Percentiles rank a stretch among this genome's conserved stretches.
Evolutionary conservation across 495 filamentous ascomycete genomes (phyloP).

Genomic region (Rhizodiscina lignyota): DNA sequence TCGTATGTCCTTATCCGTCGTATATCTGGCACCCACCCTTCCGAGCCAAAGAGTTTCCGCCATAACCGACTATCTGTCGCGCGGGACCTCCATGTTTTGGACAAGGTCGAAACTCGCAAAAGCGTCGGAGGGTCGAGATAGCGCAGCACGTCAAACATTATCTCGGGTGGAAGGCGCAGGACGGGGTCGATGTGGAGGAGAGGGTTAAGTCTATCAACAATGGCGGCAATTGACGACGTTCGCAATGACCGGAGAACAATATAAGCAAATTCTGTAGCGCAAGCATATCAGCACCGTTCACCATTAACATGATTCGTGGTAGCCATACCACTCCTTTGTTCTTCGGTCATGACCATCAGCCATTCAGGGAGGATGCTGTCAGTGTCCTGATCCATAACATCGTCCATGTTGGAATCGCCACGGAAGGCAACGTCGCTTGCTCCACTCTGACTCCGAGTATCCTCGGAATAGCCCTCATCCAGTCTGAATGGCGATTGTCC

Average conservation of each 20-base stretch:
- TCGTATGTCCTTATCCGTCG: conserved; percentile 54
- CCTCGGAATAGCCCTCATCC: conserved; percentile 49
- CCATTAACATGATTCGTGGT: no score
- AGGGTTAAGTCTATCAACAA: conserved; percentile 60
- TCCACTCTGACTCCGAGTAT: conserved; percentile 38
- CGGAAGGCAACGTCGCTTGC: conserved; percentile 23
- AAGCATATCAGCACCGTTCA: no score
- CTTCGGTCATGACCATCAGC: conserved; percentile 33
- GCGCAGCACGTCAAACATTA: conserved; percentile 74
- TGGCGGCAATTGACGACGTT: conserved; percentile 55
- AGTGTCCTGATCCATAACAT: conserved; percentile 8
- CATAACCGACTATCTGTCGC: conserved; percentile 77
- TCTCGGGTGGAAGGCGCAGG: conserved; percentile 65
- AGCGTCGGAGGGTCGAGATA: conserved; percentile 66
- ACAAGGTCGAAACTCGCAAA: conserved; percentile 59
- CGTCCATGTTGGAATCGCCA: conserved; percentile 11
- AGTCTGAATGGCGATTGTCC: conserved; percentile 23
- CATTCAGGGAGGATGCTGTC: conserved; percentile 28
- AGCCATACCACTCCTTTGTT: conserved; percentile 36
- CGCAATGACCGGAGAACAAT: conserved; percentile 54
- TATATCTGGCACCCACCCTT: conserved; percentile 67
- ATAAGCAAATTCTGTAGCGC: conserved; percentile 40
- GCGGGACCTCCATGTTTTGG: conserved; percentile 63
- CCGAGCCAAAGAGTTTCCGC: conserved; percentile 59
- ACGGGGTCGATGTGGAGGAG: conserved; percentile 87